These are phyloP conservation scores for Alternaria panax DNA, from an alignment of 2,329 filamentous ascomycete genomes.

Conservation along the genomic window DNA sequence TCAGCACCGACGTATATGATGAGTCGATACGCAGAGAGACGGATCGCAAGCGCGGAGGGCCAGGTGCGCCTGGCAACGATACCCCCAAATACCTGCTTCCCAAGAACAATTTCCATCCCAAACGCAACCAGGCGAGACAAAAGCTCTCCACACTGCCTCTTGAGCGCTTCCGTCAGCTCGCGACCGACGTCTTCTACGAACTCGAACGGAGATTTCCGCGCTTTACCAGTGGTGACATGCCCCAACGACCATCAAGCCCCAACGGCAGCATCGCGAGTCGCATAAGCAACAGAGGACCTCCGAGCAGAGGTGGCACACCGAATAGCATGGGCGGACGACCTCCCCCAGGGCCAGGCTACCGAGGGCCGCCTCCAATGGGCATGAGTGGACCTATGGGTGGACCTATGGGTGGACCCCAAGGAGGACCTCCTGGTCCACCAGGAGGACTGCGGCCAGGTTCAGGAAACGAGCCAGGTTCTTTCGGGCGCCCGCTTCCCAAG, in stretches of 20 bases:
- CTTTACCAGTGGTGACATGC: conserved; percentile 74
- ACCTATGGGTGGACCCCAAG: conserved; percentile 53
- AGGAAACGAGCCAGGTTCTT: conserved; percentile 60
- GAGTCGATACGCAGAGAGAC: conserved; percentile 88
- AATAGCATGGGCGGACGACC: conserved; percentile 61
- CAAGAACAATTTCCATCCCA: conserved; percentile 91
- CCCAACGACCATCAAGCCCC: conserved; percentile 71
- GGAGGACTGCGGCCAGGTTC: conserved; percentile 36
- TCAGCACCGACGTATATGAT: conserved; percentile 97
- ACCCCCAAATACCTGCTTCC: conserved; percentile 73
- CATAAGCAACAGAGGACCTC: conserved; percentile 63
- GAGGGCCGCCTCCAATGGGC: conserved; percentile 31
- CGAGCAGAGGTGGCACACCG: conserved; percentile 63
- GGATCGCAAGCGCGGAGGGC: conserved; percentile 56
- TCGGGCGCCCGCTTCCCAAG: conserved; percentile 80
- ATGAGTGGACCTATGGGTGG: conserved; percentile 12
- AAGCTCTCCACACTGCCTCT: conserved; percentile 89
- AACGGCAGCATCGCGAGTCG: conserved; percentile 64
- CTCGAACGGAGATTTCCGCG: conserved; percentile 87
- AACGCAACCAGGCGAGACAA: conserved; percentile 96
- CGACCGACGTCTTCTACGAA: conserved; percentile 95
- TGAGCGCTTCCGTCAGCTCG: conserved; percentile 86
- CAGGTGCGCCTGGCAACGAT: conserved; percentile 56
- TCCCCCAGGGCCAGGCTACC: conserved; percentile 43
- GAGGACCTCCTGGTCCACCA: conserved; percentile 50